Conservation (phyloP, 2,329 filamentous ascomycete genomes). For the Phyllosticta paracitricarpa region DNA sequence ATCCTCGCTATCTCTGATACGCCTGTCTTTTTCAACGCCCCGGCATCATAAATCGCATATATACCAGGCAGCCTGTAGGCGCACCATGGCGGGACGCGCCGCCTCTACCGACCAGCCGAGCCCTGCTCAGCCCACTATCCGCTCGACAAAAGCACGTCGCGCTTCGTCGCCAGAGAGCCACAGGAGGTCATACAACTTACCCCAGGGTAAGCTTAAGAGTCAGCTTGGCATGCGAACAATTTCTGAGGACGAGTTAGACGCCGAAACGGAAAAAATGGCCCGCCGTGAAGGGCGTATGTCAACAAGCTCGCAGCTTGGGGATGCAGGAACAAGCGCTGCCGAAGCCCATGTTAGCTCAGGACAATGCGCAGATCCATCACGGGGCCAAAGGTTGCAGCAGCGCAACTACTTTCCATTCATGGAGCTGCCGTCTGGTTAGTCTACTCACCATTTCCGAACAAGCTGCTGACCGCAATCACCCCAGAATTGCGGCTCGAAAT, state of each 20-base stretch:
- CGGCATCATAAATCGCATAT: neutral
- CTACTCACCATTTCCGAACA: neutral
- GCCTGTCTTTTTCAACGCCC: neutral
- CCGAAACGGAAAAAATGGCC: slow-evolving; percentile 25
- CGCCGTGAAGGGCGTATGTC: slow-evolving; percentile 30
- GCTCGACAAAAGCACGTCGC: neutral
- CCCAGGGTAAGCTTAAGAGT: slow-evolving; percentile 28
- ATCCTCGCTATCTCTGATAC: neutral
- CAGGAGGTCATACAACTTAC: slow-evolving; percentile 38
- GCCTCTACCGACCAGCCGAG: neutral
- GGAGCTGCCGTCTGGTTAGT: slow-evolving; percentile 9
- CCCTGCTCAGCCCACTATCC: neutral
- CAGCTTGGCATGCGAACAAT: slow-evolving; percentile 13
- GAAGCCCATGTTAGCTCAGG: neutral
- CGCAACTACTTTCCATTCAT: slow-evolving; percentile 9
- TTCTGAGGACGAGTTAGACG: slow-evolving; percentile 18
- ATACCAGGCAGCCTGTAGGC: neutral
- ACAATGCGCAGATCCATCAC: neutral
- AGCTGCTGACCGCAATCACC: slow-evolving; percentile 17
- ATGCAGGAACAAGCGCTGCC: neutral
- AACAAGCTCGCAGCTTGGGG: slow-evolving; percentile 28
- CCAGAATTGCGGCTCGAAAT: slow-evolving; percentile 37
- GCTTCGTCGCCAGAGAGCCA: slow-evolving; percentile 30
- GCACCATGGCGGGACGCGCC: neutral
- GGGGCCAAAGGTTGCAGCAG: neutral